phyloP scores from a whole-genome alignment of 257 asterid species.

The Solanum neorickii region DNA sequence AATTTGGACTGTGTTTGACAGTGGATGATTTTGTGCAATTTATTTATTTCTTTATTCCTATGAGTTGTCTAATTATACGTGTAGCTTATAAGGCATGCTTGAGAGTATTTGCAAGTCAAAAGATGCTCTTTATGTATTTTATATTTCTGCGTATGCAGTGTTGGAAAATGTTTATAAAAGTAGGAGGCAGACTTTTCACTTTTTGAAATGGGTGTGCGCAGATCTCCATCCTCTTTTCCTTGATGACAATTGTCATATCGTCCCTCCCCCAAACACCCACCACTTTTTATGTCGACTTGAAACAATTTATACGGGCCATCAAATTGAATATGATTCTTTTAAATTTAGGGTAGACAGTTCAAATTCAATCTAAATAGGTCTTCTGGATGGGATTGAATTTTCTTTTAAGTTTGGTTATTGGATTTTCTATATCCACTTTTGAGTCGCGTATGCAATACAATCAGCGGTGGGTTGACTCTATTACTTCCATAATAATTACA shows the following conservation, averaged over 20 bases:
- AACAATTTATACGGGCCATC: background rate
- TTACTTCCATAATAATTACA: background rate
- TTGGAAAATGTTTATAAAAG: background rate
- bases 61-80: background rate
- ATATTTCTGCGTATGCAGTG: background rate
- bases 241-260: background rate
- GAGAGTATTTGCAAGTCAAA: conserved; percentile 14
- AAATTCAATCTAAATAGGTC: background rate
- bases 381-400: background rate
- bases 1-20: background rate
- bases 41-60: background rate
- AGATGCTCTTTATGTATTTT: background rate
- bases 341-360: background rate
- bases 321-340: background rate
- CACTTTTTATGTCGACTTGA: background rate
- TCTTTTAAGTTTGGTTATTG: background rate
- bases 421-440: background rate
- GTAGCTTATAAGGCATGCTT: background rate
- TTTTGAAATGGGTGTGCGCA: background rate
- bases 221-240: background rate
- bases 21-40: background rate
- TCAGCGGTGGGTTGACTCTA: background rate
- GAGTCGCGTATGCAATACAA: background rate
- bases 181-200: background rate
- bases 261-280: background rate